Evolutionary conservation across 345 rosid genomes (phyloP), one percentile per base, ranked within the genome.

Genomic region (Lagerstroemia speciosa): DNA sequence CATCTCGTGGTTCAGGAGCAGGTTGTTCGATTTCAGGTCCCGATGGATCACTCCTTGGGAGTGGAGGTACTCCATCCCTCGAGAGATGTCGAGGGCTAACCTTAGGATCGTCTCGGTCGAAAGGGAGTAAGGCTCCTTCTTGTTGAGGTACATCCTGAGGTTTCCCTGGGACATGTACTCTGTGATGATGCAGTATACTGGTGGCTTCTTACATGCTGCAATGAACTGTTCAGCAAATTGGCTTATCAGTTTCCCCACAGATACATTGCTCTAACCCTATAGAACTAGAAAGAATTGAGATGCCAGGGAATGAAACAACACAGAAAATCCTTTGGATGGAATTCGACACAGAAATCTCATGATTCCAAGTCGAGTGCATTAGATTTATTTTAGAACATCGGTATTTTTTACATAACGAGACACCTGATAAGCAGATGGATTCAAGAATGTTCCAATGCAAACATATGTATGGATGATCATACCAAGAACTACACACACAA

Each of bases 11-110:
- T 94, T 94, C 32, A 94, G 82, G 52, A 94, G 95, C 71, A 94
- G 72, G 82, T 94, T 94, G 76, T 84, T 94, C 0, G 99, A 94
- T 72, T 94, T 94, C 14, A 94, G 86, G 80, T 94, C 99, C 72
- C 97, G 81, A 79, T 94, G 99, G 80, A 94, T 94, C 69, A 94
- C 99, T 20, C 97, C 99, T 67, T 89, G 97, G 0, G 99, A 89
- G 77, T 94, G 99, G 83, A 94, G 97, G 79, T 94, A 94, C 85
- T 94, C 97, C 97, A 94, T 94, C 66, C 99, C 99, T n/a, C 97
- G 84, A 20, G 99, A 94, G 62, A 94, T 94, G 72, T 94, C 99
- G 26, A 94, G 89, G 27, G 99, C 97, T 58, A 94, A 78, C 81
- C 99, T 84, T 29, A 94, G 82, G 6, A 91, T 77, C 0, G 99